phyloP scores from a whole-genome alignment of 805 yeast genomes.

The Ogataea naganishii region DNA sequence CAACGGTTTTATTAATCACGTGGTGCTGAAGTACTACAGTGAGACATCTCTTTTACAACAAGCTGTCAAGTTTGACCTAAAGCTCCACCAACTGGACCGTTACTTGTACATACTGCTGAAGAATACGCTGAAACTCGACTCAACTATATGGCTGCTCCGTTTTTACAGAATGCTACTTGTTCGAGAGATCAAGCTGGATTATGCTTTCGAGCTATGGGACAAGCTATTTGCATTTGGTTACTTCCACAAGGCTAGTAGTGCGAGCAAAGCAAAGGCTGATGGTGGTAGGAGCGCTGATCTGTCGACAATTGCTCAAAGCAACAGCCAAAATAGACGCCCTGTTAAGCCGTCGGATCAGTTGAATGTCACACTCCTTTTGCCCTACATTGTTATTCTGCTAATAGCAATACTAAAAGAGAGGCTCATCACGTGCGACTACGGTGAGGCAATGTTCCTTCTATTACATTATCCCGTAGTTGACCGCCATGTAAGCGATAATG shows the following conservation, averaged over 20 bases:
- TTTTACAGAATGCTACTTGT: constrained; percentile 37
- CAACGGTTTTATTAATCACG: constrained; percentile 27
- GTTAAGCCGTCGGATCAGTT: constrained; percentile 7
- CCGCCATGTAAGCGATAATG: not conserved
- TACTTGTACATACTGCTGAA: constrained; percentile 36
- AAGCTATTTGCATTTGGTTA: constrained; percentile 28
- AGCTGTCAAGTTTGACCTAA: constrained; percentile 38
- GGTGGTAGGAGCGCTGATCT: too few relatives aligned
- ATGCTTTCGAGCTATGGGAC: constrained; percentile 38
- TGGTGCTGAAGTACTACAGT: constrained; percentile 26
- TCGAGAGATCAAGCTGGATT: constrained; percentile 35
- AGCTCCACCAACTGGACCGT: constrained; percentile 42
- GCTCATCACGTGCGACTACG: constrained; percentile 40
- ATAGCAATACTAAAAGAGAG: constrained; percentile 33
- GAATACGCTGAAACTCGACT: constrained; percentile 36
- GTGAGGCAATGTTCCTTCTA: constrained; percentile 39
- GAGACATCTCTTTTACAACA: constrained; percentile 35
- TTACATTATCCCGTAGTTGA: constrained; percentile 37
- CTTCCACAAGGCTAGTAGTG: constrained; percentile 3
- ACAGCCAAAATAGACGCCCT: constrained; percentile 5
- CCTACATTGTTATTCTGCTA: constrained; percentile 32
- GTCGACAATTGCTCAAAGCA: too few relatives aligned
- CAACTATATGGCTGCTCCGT: constrained; percentile 48
- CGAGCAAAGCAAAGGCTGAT: too few relatives aligned
- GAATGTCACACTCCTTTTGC: constrained; percentile 26